These are phyloP conservation scores for Allium fistulosum DNA, from an alignment of 106 monocot genomes.

Conservation along the genomic window DNA sequence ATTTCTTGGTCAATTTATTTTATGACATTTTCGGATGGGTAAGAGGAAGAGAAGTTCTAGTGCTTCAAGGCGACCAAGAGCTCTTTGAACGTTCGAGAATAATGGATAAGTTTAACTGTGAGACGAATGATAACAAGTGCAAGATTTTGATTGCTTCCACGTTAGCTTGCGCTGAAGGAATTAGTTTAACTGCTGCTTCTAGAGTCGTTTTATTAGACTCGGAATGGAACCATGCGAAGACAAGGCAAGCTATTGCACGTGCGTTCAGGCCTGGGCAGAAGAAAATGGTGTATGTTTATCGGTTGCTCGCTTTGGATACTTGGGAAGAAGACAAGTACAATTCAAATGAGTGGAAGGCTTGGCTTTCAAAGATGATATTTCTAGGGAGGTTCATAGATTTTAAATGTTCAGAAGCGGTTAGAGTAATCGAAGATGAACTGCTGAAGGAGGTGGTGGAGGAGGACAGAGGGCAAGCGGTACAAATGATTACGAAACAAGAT, in stretches of 20 bases:
- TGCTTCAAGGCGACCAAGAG: constrained; percentile 66
- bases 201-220: constrained; percentile 69
- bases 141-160: constrained; percentile 36
- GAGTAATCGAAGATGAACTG: constrained; percentile 51
- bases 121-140: constrained; percentile 16
- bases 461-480: constrained; percentile 2
- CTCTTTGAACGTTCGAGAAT: constrained; percentile 31
- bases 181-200: constrained; percentile 66
- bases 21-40: constrained; percentile 41
- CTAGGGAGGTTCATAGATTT: constrained; percentile 33
- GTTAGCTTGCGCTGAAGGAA: constrained; percentile 68
- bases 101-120: constrained; percentile 64
- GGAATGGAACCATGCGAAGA: constrained; percentile 80
- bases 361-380: too few relatives aligned
- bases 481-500: constrained; percentile 24
- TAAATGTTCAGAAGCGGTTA: constrained; percentile 10
- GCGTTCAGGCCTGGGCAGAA: constrained; percentile 31
- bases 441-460: constrained; percentile 58
- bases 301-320: not conserved
- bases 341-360: too few relatives aligned
- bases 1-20: constrained; percentile 38
- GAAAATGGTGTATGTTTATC: constrained; percentile 61
- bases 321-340: too few relatives aligned
- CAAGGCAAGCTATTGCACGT: constrained; percentile 50
- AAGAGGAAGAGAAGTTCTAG: constrained; percentile 41